Evolutionary conservation across 148 eudicot genomes (phyloP).

Genomic region (Persicaria maculosa): DNA sequence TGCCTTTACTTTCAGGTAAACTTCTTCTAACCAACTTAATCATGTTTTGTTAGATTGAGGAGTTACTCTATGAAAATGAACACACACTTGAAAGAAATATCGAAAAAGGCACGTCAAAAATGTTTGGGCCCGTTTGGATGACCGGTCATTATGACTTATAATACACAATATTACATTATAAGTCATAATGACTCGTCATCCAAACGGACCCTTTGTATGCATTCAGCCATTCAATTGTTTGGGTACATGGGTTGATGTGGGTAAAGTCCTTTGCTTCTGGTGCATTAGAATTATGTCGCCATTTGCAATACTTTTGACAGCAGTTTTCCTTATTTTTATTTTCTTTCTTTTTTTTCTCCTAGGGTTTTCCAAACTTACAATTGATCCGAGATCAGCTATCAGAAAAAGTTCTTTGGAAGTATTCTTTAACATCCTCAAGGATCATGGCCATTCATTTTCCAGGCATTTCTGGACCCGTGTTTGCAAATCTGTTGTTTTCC

Average conservation of each 20-base stretch:
- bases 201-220: too few relatives aligned
- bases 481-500: slow-evolving; percentile 64
- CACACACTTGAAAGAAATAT: background rate
- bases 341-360: slow-evolving; percentile 6
- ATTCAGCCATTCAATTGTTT: background rate
- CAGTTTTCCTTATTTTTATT: background rate
- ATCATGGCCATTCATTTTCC: slow-evolving; percentile 89
- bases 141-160: too few relatives aligned
- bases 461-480: slow-evolving; percentile 70
- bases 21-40: background rate
- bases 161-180: too few relatives aligned
- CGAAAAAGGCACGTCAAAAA: too few relatives aligned
- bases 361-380: slow-evolving; percentile 88
- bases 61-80: background rate
- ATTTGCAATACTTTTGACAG: background rate
- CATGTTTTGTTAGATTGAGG: background rate
- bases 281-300: background rate
- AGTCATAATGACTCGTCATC: too few relatives aligned
- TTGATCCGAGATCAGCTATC: slow-evolving; percentile 86
- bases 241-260: background rate
- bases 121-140: too few relatives aligned
- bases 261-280: background rate
- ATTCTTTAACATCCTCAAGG: slow-evolving; percentile 93
- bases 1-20: slow-evolving; percentile 93
- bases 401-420: slow-evolving; percentile 91